These are phyloP conservation scores for Petunia hybrid DNA, from an alignment of 305 asterid species.

Conservation along the genomic window DNA sequence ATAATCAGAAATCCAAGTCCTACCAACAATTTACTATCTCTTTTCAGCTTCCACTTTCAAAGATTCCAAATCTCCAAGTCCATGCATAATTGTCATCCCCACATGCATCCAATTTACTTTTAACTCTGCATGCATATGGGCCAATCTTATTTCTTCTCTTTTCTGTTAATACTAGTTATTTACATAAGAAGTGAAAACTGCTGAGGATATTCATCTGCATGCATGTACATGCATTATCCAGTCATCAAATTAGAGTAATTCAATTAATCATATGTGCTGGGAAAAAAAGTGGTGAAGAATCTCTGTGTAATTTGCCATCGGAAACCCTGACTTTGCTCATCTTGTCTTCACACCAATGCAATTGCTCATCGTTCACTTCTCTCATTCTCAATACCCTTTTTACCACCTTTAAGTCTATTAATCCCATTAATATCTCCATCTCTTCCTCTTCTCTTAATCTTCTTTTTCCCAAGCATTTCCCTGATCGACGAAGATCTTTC, in stretches of 20 bases:
- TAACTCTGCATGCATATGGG: slow-evolving; percentile 18
- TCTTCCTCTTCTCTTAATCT: slow-evolving; percentile 60
- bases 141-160: not conserved
- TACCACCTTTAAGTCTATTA: slow-evolving; percentile 78
- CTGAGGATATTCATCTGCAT: slow-evolving; percentile 43
- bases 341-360: slow-evolving; percentile 95
- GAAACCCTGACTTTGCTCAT: slow-evolving; percentile 84
- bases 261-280: slow-evolving; percentile 58
- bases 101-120: slow-evolving; percentile 44
- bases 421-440: slow-evolving; percentile 75
- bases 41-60: too few relatives aligned
- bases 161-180: not conserved
- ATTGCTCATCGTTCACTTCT: slow-evolving; percentile 68
- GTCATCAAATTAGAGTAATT: slow-evolving; percentile 31
- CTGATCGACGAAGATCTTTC: slow-evolving; percentile 60
- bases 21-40: too few relatives aligned
- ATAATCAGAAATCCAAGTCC: slow-evolving; percentile 33
- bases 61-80: too few relatives aligned
- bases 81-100: slow-evolving; percentile 36
- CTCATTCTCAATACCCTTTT: slow-evolving; percentile 86
- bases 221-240: not conserved
- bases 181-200: slow-evolving; percentile 32
- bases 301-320: slow-evolving; percentile 83
- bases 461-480: slow-evolving; percentile 61
- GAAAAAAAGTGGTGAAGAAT: slow-evolving; percentile 89